Evolutionary conservation across 176 grass and related monocot genomes (phyloP), one percentile per base, ranked within the genome.

Genomic region (Lolium perenne): DNA sequence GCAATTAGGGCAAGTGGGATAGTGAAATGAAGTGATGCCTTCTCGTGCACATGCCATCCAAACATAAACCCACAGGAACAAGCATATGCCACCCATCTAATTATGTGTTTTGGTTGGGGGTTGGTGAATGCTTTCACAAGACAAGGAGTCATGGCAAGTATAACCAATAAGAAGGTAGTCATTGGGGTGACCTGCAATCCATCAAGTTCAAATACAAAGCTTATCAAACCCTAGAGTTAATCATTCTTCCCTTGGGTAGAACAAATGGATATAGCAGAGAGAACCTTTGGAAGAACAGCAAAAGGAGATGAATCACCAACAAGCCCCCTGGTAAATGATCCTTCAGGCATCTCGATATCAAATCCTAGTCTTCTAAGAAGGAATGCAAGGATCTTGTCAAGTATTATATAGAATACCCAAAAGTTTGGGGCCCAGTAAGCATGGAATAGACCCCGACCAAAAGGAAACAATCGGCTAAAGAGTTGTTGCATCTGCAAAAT

Each of bases 1-100:
- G 91, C 90, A 92, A 98, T 85, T 84, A 93, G 55, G 38, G 84
- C 91, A 77, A 97, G 93, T 4, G 93, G 95, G 64, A 95, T 50
- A 32, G 87, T 90, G 68, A 97, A 93, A 92, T 97, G 95, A 89
- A 97, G 91, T 65, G 95, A 95, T 84, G 95, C 93, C 85, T 97
- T 97, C 80, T 97, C 95, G 82, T 97, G 95, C 57, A 95, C 93
- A 85, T 97, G 95, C 95, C 93, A 97, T 76, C 95, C 95, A 81
- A 97, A 97, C 85, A 97, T 97, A 86, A 98, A 98, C 35, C 95
- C 93, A 76, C 95, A 98, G 65, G 93, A 91, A 77, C 80, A 94
- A 50, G 91, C 87, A 87, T 98, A 95, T 15, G 93, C 78, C 21
- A 92, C 86, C 95, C 91, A 95, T 95, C 93, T 95, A 82, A 95